Evolutionary conservation across 768 basidiomycete species (phyloP).

Genomic region (Porphyrellus cyaneotinctus): DNA sequence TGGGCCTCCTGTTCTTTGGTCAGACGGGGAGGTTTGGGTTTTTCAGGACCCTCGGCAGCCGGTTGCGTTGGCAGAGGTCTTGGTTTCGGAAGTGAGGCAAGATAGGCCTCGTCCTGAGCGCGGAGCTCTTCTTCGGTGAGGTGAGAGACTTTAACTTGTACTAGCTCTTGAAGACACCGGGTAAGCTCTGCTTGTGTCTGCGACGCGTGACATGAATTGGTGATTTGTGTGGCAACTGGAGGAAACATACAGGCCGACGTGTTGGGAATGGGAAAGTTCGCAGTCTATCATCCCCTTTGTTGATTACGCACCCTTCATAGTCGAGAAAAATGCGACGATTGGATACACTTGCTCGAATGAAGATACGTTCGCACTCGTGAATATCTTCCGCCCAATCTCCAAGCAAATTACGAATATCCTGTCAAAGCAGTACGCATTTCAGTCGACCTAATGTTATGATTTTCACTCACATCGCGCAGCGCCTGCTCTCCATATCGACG

Average conservation of each 20-base stretch:
- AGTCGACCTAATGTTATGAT: neutral
- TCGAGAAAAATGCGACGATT: constrained; percentile 89
- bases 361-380: constrained; percentile 81
- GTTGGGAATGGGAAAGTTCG: constrained; percentile 96
- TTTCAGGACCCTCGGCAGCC: constrained; percentile 37
- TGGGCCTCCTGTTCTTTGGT: constrained; percentile 75
- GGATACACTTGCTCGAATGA: constrained; percentile 83
- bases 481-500: constrained; percentile 95
- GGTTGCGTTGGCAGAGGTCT: constrained; percentile 45
- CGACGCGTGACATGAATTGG: neutral
- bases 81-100: constrained; percentile 84
- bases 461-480: constrained; percentile 69
- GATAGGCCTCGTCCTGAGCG: constrained; percentile 83
- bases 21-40: constrained; percentile 54
- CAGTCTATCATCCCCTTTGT: constrained; percentile 77
- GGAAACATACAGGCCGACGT: constrained; percentile 71
- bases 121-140: constrained; percentile 81
- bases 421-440: neutral
- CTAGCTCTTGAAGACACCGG: constrained; percentile 84
- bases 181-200: constrained; percentile 88
- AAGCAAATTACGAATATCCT: constrained; percentile 88
- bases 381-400: constrained; percentile 87
- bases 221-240: neutral
- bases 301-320: constrained; percentile 74
- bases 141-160: constrained; percentile 78